phyloP scores from a whole-genome alignment of 2,329 filamentous ascomycete species.

The Pseudonectria foliicola region DNA sequence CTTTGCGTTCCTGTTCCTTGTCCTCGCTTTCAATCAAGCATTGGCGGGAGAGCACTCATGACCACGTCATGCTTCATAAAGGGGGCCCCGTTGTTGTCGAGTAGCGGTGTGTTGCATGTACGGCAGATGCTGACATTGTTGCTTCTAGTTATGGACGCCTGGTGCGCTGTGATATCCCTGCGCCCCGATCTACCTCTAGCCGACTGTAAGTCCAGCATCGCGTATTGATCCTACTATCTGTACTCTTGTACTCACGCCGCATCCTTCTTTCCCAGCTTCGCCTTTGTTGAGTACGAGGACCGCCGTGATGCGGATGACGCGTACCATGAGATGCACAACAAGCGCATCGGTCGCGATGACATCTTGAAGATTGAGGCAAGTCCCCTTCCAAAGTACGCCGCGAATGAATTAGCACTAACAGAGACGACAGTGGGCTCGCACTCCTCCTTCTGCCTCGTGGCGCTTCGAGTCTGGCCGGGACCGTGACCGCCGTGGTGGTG shows the following conservation, averaged over 20 bases:
- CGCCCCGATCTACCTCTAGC: slow-evolving; percentile 86
- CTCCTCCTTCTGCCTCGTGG: slow-evolving; percentile 96
- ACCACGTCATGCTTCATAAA: slow-evolving; percentile 15
- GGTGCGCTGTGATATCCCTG: slow-evolving; percentile 96
- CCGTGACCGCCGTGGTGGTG: slow-evolving; percentile 54
- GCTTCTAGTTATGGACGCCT: slow-evolving; percentile 81
- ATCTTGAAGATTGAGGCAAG: slow-evolving; percentile 93
- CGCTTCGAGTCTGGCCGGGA: slow-evolving; percentile 90
- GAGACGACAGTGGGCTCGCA: slow-evolving; percentile 78
- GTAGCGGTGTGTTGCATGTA: slow-evolving; percentile 10
- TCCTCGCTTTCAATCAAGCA: slow-evolving; percentile 13
- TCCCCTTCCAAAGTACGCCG: not conserved
- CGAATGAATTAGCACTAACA: not conserved
- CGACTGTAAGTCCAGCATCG: slow-evolving; percentile 67
- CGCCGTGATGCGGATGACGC: slow-evolving; percentile 97
- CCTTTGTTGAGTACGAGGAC: slow-evolving; percentile 98
- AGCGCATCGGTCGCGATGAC: slow-evolving; percentile 93
- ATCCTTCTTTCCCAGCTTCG: slow-evolving; percentile 64
- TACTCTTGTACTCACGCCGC: slow-evolving; percentile 7
- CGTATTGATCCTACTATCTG: not conserved
- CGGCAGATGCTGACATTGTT: slow-evolving; percentile 42
- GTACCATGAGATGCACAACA: slow-evolving; percentile 99
- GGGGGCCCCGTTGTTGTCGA: slow-evolving; percentile 19
- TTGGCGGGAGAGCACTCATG: slow-evolving; percentile 19
- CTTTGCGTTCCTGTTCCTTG: slow-evolving; percentile 19